phyloP scores from a whole-genome alignment of 2,329 filamentous ascomycete species.

The Macrophomina phaseolina region DNA sequence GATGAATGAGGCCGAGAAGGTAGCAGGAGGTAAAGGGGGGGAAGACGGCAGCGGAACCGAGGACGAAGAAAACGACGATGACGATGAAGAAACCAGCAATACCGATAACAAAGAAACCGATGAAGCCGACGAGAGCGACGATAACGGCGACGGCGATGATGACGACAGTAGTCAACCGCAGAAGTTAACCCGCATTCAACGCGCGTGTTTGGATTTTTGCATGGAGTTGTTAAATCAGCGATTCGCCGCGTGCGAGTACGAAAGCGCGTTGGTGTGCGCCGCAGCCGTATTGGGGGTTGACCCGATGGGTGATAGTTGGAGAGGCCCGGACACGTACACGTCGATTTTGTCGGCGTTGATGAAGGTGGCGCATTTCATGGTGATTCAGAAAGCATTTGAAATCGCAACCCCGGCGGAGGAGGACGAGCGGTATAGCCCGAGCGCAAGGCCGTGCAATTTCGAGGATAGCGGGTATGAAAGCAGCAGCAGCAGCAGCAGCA shows the following conservation, averaged over 20 bases:
- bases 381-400: conserved; percentile 33
- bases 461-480: neutral
- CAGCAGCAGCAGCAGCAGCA: neutral
- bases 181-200: conserved; percentile 29
- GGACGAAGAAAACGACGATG: neutral
- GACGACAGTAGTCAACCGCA: conserved; percentile 19
- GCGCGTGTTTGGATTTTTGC: conserved; percentile 27
- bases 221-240: conserved; percentile 25
- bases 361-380: conserved; percentile 33
- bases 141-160: no score
- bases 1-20: conserved; percentile 19
- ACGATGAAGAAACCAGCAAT: conserved; percentile 19
- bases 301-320: conserved; percentile 28
- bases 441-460: neutral
- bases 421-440: neutral
- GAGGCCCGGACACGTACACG: conserved; percentile 31
- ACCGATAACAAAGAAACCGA: neutral
- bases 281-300: conserved; percentile 34
- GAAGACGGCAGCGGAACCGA: neutral
- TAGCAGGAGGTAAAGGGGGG: neutral
- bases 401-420: conserved; percentile 6
- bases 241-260: conserved; percentile 29
- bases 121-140: no score
- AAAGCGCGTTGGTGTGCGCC: conserved; percentile 32
- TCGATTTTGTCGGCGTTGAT: conserved; percentile 23